phyloP scores from a whole-genome alignment of 768 basidiomycete species.

The Lyophyllum semitale region DNA sequence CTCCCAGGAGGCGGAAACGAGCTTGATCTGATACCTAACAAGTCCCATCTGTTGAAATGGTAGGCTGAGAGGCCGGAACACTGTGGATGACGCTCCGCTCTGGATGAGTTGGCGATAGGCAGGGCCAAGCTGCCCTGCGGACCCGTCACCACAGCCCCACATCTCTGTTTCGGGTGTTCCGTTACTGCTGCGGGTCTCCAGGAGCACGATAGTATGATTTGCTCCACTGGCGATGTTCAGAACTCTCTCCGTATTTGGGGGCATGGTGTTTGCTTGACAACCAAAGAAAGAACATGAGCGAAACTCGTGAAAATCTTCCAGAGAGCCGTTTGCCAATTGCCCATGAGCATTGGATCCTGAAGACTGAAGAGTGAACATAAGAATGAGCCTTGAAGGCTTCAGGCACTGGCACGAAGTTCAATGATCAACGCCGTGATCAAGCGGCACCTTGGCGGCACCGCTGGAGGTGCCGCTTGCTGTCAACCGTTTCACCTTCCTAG shows the following conservation, averaged over 20 bases:
- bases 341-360: conserved; percentile 52
- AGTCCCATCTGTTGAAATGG: conserved; percentile 35
- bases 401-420: too few species aligned
- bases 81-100: conserved; percentile 20
- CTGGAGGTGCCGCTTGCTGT: too few species aligned
- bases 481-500: too few species aligned
- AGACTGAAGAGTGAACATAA: conserved; percentile 16
- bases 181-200: conserved; percentile 33
- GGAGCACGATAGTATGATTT: conserved; percentile 76
- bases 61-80: conserved; percentile 54
- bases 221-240: conserved; percentile 66
- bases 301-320: conserved; percentile 49
- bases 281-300: conserved; percentile 38
- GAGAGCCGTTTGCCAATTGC: conserved; percentile 47
- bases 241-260: conserved; percentile 34
- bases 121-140: conserved; percentile 71
- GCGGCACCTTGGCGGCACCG: too few species aligned
- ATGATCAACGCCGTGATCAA: too few species aligned
- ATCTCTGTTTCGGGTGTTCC: conserved; percentile 37
- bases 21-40: conserved; percentile 42
- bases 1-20: conserved; percentile 79
- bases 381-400: neutral
- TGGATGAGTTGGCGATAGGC: conserved; percentile 24
- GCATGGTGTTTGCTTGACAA: conserved; percentile 27
- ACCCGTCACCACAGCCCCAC: conserved; percentile 78